A percentile compares a stretch with the other conserved stretches of the same genome.
Evolutionary conservation across 495 filamentous ascomycete species (phyloP).

Genomic region (Cercophora samala): DNA sequence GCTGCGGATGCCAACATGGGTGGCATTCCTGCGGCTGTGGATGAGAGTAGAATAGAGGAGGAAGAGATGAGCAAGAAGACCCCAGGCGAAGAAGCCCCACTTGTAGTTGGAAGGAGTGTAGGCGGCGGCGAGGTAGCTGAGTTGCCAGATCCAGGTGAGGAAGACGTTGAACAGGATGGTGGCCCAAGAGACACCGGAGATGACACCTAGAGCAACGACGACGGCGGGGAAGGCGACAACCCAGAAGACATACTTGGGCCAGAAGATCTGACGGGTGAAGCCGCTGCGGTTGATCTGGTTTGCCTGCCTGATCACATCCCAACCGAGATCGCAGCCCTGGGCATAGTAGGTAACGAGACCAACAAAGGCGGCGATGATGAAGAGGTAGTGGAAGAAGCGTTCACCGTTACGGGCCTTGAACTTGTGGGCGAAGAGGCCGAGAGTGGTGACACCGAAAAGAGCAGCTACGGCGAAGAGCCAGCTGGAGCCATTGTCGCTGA

Average conservation of each 20-base stretch:
- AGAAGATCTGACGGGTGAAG: conserved; percentile 47
- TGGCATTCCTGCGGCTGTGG: conserved; percentile 30
- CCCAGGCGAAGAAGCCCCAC: conserved; percentile 52
- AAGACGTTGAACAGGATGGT: conserved; percentile 45
- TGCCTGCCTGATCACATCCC: conserved; percentile 29
- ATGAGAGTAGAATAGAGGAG: conserved; percentile 36
- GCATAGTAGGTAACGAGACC: conserved; percentile 48
- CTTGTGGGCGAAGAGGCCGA: conserved; percentile 38
- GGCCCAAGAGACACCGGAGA: conserved; percentile 45
- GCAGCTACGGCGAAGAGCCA: conserved; percentile 48
- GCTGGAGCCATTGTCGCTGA: conserved; percentile 46
- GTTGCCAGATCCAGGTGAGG: conserved; percentile 46
- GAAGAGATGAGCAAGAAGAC: conserved; percentile 35
- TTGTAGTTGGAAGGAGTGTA: conserved; percentile 48
- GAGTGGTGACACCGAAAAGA: conserved; percentile 38
- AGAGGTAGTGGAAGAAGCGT: conserved; percentile 55
- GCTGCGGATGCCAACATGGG: conserved; percentile 35
- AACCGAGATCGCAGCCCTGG: conserved; percentile 45
- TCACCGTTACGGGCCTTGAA: conserved; percentile 43
- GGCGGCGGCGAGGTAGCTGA: conserved; percentile 43
- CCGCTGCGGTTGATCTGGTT: conserved; percentile 31
- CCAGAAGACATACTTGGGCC: conserved; percentile 51
- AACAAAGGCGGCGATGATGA: conserved; percentile 45
- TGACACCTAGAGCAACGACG: conserved; percentile 42
- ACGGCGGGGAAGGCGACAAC: conserved; percentile 44